Base-by-base conservation (phyloP, 257 asterid genomes). In the Solanum clarkiae region DNA sequence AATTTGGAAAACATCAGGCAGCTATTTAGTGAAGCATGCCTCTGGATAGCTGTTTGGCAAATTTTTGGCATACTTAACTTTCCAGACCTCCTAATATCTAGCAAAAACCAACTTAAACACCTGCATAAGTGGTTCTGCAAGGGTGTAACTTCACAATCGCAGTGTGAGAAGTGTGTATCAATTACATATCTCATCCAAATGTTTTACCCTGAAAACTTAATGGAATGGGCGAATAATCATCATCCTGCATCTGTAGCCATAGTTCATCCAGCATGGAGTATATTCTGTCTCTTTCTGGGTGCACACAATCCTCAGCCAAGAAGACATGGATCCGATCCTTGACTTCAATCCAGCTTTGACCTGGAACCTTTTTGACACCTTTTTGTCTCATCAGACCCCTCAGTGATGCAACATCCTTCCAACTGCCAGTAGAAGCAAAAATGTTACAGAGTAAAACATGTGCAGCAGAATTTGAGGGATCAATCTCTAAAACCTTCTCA, bases 321-420 rank as follows among this genome's bases (percentile, higher is more conserved):
- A 94, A 94, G 71, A 88, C 91, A 77, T 93, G 95, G 70, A 85
- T 47, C 44, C 83, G 82, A 54, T 92, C 90, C 88, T 88, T 91
- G 32, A 86, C 83, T 86, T 92, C 93, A 22, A 94, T 91, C 98
- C 98, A 93, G 80, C 97, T 94, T 56, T 89, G 91, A 32, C 98
- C 98, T 0, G 93, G 93, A 56, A 88, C 90, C 85, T 94, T 94
- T 86, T 84, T 92, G 24, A 94, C 88, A 4, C 94, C 91, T 59
- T 81, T 91, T 86, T 90, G 92, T 82, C 90, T 92, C 97, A 94
- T 94, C 92, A 70, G 86, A 71, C 84, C 88, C 88, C 94, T 92
- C 84, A 92, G 47, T 16, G 55, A 18, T 0, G 97, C 96, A 59
- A 90, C 93, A 66, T 92, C 91, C 84, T 88, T 84, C 98, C 97